phyloP scores from a whole-genome alignment of 257 asterid genomes.

The Solanum appendiculatum region DNA sequence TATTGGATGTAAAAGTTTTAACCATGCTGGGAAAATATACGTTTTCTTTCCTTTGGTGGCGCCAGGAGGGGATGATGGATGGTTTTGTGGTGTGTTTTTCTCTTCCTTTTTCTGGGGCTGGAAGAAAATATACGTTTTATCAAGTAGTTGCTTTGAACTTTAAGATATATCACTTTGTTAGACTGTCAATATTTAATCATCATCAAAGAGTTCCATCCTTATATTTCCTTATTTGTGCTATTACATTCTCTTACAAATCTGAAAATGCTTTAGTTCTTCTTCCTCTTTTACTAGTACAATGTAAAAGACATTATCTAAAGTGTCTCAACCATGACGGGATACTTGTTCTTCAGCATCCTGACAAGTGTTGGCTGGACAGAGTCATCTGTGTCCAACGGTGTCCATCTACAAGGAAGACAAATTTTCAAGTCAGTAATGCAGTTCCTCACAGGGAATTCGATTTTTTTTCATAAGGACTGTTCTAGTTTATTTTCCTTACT shows the following conservation, averaged over 20 bases:
- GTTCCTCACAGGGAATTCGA: not conserved
- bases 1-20: not conserved
- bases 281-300: not conserved
- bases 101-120: not conserved
- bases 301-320: constrained; percentile 17
- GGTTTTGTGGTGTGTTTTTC: not conserved
- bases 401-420: constrained; percentile 51
- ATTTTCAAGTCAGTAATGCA: not conserved
- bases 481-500: constrained; percentile 15
- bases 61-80: not conserved
- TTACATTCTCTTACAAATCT: not conserved
- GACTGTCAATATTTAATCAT: not conserved
- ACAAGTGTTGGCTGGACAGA: constrained; percentile 73
- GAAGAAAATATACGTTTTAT: not conserved
- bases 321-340: constrained; percentile 53
- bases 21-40: not conserved
- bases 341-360: constrained; percentile 80
- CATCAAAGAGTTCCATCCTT: not conserved
- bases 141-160: not conserved
- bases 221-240: not conserved
- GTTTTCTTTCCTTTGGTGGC: not conserved
- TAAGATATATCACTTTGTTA: not conserved
- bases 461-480: not conserved
- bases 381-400: constrained; percentile 46
- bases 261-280: not conserved